Conservation (phyloP, 192 early-diverging fungal genomes). For the Phycomyces nitens region DNA sequence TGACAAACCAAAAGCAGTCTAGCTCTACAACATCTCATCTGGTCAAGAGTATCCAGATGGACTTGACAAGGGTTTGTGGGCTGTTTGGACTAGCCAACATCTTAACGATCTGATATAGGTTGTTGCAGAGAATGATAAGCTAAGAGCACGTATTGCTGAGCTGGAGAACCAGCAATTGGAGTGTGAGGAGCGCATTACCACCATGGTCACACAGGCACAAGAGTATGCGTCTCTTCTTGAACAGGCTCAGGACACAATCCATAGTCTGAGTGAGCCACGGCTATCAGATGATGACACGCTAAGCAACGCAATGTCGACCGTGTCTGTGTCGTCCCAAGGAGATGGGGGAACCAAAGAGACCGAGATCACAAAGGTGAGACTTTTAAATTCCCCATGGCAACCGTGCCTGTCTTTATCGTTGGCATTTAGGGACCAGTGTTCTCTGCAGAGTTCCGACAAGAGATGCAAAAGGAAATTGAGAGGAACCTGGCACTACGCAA, state of each 20-base stretch:
- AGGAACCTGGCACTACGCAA: slow-evolving; percentile 30
- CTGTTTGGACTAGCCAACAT: background rate
- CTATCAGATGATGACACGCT: slow-evolving; percentile 27
- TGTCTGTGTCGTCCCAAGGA: slow-evolving; percentile 10
- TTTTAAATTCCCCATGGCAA: background rate
- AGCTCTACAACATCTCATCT: slow-evolving; percentile 56
- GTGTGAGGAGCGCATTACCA: slow-evolving; percentile 49
- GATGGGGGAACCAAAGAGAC: slow-evolving; percentile 17
- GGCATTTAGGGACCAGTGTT: slow-evolving; percentile 38
- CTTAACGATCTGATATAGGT: slow-evolving; percentile 12
- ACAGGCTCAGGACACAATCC: slow-evolving; percentile 58
- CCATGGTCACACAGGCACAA: slow-evolving; percentile 53
- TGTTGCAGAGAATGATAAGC: slow-evolving; percentile 49
- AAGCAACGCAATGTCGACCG: slow-evolving; percentile 1
- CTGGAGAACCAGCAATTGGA: slow-evolving; percentile 52
- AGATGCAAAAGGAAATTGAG: slow-evolving; percentile 46
- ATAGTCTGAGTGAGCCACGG: slow-evolving; percentile 43
- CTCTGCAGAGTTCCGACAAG: slow-evolving; percentile 43
- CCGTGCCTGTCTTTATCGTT: background rate
- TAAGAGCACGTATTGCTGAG: slow-evolving; percentile 49
- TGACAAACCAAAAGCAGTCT: slow-evolving; percentile 52
- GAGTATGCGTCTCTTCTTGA: slow-evolving; percentile 58
- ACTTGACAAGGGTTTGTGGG: slow-evolving; percentile 46
- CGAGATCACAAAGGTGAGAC: slow-evolving; percentile 38
- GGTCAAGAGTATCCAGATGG: slow-evolving; percentile 54